phyloP scores from a whole-genome alignment of 2,329 filamentous ascomycete genomes.

The Grosmannia huntii region DNA sequence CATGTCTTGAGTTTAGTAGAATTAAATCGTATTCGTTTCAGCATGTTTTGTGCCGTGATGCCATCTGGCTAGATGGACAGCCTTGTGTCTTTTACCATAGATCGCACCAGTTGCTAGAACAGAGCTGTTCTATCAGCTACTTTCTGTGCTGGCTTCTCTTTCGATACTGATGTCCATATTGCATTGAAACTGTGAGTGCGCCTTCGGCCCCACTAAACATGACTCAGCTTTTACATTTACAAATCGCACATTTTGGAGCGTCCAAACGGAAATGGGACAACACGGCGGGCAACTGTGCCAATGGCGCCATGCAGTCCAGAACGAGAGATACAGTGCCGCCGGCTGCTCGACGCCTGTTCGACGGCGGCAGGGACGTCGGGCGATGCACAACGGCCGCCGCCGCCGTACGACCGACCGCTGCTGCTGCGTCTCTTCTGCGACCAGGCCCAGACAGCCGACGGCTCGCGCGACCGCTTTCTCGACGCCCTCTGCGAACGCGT shows the following conservation, averaged over 20 bases:
- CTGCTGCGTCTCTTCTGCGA: constrained; percentile 1
- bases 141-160: too few species aligned
- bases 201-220: too few species aligned
- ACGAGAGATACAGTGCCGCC: neutral
- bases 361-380: neutral
- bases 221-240: neutral
- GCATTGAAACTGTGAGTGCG: too few species aligned
- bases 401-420: neutral
- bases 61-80: too few species aligned
- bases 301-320: neutral
- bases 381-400: neutral
- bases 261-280: neutral
- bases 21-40: too few species aligned
- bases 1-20: too few species aligned
- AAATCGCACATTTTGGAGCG: neutral
- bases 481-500: neutral
- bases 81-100: too few species aligned
- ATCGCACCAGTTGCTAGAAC: too few species aligned
- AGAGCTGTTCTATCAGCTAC: too few species aligned
- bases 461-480: neutral
- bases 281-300: neutral
- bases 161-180: too few species aligned
- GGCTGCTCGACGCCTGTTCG: neutral
- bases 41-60: too few species aligned
- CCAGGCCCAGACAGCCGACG: neutral